Base-by-base conservation (phyloP, 257 asterid species). In the Salvia miltiorrhiza region DNA sequence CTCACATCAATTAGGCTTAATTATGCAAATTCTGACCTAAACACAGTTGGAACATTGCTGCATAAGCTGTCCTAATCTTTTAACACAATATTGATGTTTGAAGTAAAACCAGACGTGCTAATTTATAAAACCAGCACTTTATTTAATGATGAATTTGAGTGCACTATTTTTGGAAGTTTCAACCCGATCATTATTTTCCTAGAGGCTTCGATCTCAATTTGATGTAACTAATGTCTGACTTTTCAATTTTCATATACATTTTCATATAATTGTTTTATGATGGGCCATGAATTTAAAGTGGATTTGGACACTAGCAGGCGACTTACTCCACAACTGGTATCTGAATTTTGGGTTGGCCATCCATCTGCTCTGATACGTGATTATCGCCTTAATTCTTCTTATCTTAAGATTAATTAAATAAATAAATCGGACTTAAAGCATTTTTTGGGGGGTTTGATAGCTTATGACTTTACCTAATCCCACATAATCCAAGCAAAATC, bases 241-340 rank as follows among this genome's bases (percentile, higher is more conserved):
- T 35, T 7, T 1, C 1, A 35, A 5, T 33, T 1, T 33, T 33
- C 2, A 9, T 23, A 7, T 23, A 1, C 9, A 4, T 21, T 1
- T 53, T 12, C 23, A 53, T 23, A 1, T n/a, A 10, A 53, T 53
- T 3, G 23, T 23, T 53, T 53, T 39, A 8, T 23, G 9, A 44
- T 39, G 60, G 67, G 70, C 6, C 70, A 71, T 41, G 8, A 47
- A 23, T 3, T 26, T 47, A 63, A 52, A 74, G 82, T 67, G 69
- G 65, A 64, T 71, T 62, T 74, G 78, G 80, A 67, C 30, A 43
- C 13, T 77, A 48, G 78, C 73, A 62, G 74, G 69, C 70, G 78
- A 72, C 85, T 77, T 81, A 47, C 80, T 81, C 85, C 83, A 71
- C 56, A 68, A 68, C 47, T 47, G 20, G 77, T 3, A 78, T 72